Evolutionary conservation across 129 eudicot species (phyloP), one percentile per base, ranked within the genome.

Genomic region (Arctium minus): DNA sequence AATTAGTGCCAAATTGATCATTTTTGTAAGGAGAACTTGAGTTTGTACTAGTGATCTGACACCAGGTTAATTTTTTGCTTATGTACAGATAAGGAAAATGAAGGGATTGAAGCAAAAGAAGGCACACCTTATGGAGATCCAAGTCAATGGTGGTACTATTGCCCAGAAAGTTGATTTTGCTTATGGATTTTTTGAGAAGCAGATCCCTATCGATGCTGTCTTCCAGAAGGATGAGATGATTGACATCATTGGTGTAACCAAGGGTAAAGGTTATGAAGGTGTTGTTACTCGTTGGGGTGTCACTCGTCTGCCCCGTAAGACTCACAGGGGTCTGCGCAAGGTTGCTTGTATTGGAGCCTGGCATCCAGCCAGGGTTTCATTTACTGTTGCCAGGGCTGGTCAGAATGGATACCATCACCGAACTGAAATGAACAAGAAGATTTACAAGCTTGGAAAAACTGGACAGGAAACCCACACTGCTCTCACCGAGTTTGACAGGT

Each of bases 351-450:
- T 91, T 70, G 96, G 96, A 79, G 93, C 96, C 1, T 89, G 93
- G 93, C 91, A 90, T 72, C 91, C 93, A 38, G 97, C 97, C 44
- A 86, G 96, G 74, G 96, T 91, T 30, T 92, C 97, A 0, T 92
- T 78, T 80, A 92, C 97, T 4, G 97, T 92, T 82, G 97, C 97
- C 77, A 85, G 97, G 71, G 97, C 97, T 65, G 96, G 96, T 73
- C 96, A 91, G 81, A 91, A 91, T 50, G 96, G 96, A 10, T 91
- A 91, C 86, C 97, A 92, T 80, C 97, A 92, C 84, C 83, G 97
- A 39, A 92, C 97, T 42, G 97, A 92, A 72, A 79, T 92, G 92
- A 92, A 92, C 90, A 92, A 92, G 83, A 92, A 92, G 75, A 88
- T 89, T 30, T 91, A 91, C 90, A 91, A 87, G 75, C 90, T 91